Evolutionary conservation across 192 early-diverging fungal genomes (phyloP).

Genomic region (Coemansia sp.): DNA sequence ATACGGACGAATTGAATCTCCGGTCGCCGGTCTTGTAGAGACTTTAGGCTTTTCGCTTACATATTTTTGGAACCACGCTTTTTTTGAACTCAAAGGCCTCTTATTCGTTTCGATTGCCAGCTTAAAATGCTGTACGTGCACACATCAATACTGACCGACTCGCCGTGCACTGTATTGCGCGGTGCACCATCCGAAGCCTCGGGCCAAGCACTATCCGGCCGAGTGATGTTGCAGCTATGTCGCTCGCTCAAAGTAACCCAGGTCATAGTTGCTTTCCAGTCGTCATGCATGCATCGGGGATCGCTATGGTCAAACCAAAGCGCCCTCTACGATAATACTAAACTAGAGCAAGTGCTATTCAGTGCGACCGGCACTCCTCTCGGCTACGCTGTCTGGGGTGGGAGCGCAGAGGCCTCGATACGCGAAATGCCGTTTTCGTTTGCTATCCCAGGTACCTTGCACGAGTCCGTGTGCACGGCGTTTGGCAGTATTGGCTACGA

Average conservation of each 20-base stretch:
- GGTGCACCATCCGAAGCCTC: conserved; percentile 34
- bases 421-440: conserved; percentile 40
- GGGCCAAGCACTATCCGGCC: conserved; percentile 23
- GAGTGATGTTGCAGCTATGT: conserved; percentile 30
- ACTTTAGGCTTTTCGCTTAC: background rate
- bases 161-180: conserved; percentile 18
- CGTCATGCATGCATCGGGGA: background rate
- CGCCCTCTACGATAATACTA: background rate
- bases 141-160: conserved; percentile 26
- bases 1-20: background rate
- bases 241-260: conserved; percentile 33
- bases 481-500: conserved; percentile 37
- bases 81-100: background rate
- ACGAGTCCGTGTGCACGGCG: conserved; percentile 31
- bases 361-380: conserved; percentile 2
- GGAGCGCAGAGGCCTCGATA: background rate
- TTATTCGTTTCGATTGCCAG: conserved; percentile 4
- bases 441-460: conserved; percentile 27
- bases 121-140: conserved; percentile 33
- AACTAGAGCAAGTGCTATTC: conserved; percentile 23
- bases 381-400: conserved; percentile 23
- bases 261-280: conserved; percentile 20
- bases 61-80: background rate
- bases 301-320: background rate
- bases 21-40: background rate